phyloP scores from a whole-genome alignment of 208 protist species.

The Polymyxa betae region DNA sequence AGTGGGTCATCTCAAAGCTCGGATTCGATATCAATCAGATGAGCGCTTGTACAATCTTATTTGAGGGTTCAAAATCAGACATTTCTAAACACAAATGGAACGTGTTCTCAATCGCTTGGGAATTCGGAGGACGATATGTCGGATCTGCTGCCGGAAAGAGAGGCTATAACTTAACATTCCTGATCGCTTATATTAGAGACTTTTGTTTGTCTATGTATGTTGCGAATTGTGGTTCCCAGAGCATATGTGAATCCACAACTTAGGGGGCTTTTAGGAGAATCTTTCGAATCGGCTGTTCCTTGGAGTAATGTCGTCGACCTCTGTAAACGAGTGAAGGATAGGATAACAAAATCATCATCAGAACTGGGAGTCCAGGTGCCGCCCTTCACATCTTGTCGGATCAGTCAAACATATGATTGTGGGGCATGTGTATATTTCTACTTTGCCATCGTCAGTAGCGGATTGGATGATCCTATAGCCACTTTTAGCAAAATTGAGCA shows the following conservation, averaged over 20 bases:
- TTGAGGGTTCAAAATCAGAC: slow-evolving; percentile 64
- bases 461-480: neutral
- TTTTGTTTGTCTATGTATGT: neutral
- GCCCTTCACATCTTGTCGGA: slow-evolving; percentile 50
- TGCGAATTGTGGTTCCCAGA: neutral
- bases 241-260: neutral
- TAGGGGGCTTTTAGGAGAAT: slow-evolving; percentile 18
- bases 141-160: slow-evolving; percentile 66
- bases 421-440: slow-evolving; percentile 76
- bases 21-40: slow-evolving; percentile 65
- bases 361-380: neutral
- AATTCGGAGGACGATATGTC: slow-evolving; percentile 51
- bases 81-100: slow-evolving; percentile 58
- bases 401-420: slow-evolving; percentile 71
- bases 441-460: slow-evolving; percentile 66
- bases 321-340: neutral
- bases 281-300: neutral
- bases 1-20: slow-evolving; percentile 46
- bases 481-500: slow-evolving; percentile 17
- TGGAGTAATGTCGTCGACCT: neutral
- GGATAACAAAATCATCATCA: neutral
- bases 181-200: slow-evolving; percentile 73
- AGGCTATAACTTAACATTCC: slow-evolving; percentile 71
- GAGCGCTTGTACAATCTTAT: slow-evolving; percentile 64
- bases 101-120: slow-evolving; percentile 53